Base-by-base conservation (phyloP, 1,139 yeast species). In the Pichia sp. region DNA sequence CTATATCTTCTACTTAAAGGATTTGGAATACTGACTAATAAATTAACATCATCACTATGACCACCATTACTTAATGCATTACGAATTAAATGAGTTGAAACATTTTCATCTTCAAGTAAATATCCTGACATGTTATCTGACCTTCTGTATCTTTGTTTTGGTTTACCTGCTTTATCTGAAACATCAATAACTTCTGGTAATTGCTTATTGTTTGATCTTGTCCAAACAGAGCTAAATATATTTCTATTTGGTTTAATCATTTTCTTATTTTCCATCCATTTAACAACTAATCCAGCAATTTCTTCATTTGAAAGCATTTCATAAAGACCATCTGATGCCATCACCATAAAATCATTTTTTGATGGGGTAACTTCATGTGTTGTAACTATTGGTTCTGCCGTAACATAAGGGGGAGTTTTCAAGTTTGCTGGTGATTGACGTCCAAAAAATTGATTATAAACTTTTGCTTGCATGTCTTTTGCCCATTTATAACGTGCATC, bases 291-390 rank as follows among this genome's bases (percentile, higher is more conserved):
- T 4, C 91, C 89, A 13, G 88, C 91, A 43, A 91, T 88, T 58
- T 91, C 96, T 57, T 87, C 96, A 60, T 89, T 89, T 16, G 93
- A 76, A 45, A 91, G 71, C 78, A 91, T 75, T 60, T 93, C 98
- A 61, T 82, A 93, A 39, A 91, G 69, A 1, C 98, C 99, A 64
- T 91, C 99, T 14, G 94, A 80, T 0, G 93, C 98, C 76, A 93
- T 70, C 18, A 93, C 95, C 63, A 91, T 66, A 54, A 93, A 91
- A 57, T 87, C 94, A 49, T 88, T 80, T 51, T 78, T 76, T 20
- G 72, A 69, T 1, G 91, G 85, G 41, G 72, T 70, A 37, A 93
- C 76, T 55, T 80, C 76, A 11, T 93, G 82, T 3, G 95, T 80
- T 10, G 96, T 83, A 26, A 91, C 73, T 23, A 82, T 96, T 0